These are phyloP conservation scores for Russula vinacea DNA, from an alignment of 768 basidiomycete genomes.

Conservation along the genomic window DNA sequence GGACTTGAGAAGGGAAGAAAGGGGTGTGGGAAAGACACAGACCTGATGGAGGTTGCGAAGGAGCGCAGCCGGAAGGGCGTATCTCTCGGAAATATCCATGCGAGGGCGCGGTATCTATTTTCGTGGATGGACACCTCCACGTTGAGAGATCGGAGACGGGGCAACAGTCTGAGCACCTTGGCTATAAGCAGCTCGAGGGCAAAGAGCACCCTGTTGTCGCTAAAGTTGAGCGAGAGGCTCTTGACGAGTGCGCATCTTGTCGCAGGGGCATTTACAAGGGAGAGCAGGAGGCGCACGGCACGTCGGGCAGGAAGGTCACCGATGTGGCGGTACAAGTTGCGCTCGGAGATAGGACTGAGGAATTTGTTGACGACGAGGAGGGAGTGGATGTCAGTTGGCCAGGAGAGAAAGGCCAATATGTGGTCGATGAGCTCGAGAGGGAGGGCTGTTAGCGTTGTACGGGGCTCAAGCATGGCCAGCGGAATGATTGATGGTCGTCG, in stretches of 20 bases:
- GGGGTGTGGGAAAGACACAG: slow-evolving; percentile 18
- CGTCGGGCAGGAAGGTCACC: slow-evolving; percentile 35
- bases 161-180: slow-evolving; percentile 42
- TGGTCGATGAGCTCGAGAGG: slow-evolving; percentile 42
- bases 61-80: slow-evolving; percentile 44
- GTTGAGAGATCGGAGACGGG: slow-evolving; percentile 42
- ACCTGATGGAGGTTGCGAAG: slow-evolving; percentile 58
- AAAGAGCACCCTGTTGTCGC: slow-evolving; percentile 39
- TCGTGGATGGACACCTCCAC: slow-evolving; percentile 44
- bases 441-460: slow-evolving; percentile 21
- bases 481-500: background rate
- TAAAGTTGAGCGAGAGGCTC: slow-evolving; percentile 47
- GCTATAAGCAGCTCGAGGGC: slow-evolving; percentile 53
- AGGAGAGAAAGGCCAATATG: slow-evolving; percentile 33
- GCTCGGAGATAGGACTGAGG: slow-evolving; percentile 36
- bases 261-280: slow-evolving; percentile 40
- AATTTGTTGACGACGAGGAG: slow-evolving; percentile 32
- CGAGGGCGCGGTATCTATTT: slow-evolving; percentile 31
- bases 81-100: slow-evolving; percentile 47
- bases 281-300: slow-evolving; percentile 41
- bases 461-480: background rate
- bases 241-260: slow-evolving; percentile 43
- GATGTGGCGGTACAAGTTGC: slow-evolving; percentile 42
- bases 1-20: background rate
- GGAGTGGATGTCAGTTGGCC: slow-evolving; percentile 33